These are phyloP conservation scores for Chrysoporthe austroafricana DNA, from an alignment of 2,329 filamentous ascomycete genomes.

Conservation along the genomic window DNA sequence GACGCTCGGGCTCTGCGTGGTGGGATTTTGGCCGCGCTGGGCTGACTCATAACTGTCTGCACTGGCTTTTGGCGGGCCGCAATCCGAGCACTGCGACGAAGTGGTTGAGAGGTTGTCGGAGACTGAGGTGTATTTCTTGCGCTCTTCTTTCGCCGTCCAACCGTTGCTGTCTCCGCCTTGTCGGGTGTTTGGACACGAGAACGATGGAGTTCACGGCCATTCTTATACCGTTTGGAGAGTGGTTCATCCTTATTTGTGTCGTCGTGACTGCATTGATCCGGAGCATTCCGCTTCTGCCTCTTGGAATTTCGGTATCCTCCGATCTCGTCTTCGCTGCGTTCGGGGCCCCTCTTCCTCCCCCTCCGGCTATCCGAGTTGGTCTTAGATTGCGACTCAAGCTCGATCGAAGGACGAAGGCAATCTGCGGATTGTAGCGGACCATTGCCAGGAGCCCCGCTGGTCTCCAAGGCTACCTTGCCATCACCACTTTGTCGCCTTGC, in stretches of 20 bases:
- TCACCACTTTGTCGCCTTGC: slow-evolving; percentile 2
- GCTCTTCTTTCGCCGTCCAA: slow-evolving; percentile 1
- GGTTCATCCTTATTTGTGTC: not conserved
- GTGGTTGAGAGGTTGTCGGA: not conserved
- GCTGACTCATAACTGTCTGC: too few species aligned
- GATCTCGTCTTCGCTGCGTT: not conserved
- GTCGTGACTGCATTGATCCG: not conserved
- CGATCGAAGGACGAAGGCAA: not conserved
- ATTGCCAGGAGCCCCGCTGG: not conserved
- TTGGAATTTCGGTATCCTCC: not conserved
- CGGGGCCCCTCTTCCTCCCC: not conserved
- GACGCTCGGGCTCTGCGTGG: slow-evolving; percentile 4
- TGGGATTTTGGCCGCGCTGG: too few species aligned
- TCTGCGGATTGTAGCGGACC: not conserved
- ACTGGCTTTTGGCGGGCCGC: not conserved
- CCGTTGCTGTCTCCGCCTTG: not conserved
- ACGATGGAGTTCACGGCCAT: not conserved
- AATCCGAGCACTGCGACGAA: slow-evolving; percentile 7
- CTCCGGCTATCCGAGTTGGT: not conserved
- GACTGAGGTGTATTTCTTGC: slow-evolving; percentile 1
- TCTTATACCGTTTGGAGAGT: not conserved
- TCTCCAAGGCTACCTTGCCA: not conserved
- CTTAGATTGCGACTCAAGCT: not conserved
- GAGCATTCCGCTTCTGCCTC: not conserved
- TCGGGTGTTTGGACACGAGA: not conserved